phyloP scores from a whole-genome alignment of 306 rosid species.

The Gastrolobium villosum region DNA sequence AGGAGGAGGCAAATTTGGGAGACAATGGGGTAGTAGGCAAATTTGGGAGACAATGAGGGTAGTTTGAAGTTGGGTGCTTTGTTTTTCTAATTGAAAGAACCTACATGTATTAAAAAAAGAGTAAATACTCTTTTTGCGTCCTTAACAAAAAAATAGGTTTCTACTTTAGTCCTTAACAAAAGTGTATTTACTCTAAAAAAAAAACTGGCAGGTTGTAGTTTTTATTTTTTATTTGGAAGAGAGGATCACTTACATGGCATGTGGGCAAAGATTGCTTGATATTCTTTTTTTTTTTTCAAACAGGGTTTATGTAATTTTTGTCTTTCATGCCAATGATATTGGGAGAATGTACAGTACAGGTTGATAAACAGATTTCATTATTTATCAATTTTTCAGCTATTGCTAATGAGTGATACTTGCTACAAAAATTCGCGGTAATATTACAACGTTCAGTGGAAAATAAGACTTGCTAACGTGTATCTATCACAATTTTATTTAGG shows the following conservation, averaged over 20 bases:
- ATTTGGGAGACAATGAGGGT: constrained; percentile 7
- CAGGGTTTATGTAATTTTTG: constrained; percentile 21
- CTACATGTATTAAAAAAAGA: not conserved
- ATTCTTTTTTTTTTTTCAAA: not conserved
- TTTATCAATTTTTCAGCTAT: too few relatives aligned
- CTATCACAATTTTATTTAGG: too few relatives aligned
- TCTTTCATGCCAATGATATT: not conserved
- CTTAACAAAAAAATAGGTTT: too few relatives aligned
- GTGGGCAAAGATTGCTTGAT: not conserved
- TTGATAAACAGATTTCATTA: not conserved
- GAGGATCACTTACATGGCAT: not conserved
- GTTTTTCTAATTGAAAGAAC: constrained; percentile 23
- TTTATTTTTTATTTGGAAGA: not conserved
- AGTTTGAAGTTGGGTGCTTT: constrained; percentile 10
- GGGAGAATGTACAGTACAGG: constrained; percentile 7
- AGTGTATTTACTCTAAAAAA: too few relatives aligned
- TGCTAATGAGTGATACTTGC: too few relatives aligned
- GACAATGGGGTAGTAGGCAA: too few relatives aligned
- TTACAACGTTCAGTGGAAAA: too few relatives aligned
- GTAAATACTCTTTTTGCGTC: too few relatives aligned
- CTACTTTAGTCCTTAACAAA: too few relatives aligned
- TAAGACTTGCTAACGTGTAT: too few relatives aligned
- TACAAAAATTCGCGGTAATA: too few relatives aligned
- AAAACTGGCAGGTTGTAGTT: not conserved
- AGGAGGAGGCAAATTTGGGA: too few relatives aligned